Base-by-base conservation (phyloP, 202 grass and related monocot genomes). In the Setaria italica region DNA sequence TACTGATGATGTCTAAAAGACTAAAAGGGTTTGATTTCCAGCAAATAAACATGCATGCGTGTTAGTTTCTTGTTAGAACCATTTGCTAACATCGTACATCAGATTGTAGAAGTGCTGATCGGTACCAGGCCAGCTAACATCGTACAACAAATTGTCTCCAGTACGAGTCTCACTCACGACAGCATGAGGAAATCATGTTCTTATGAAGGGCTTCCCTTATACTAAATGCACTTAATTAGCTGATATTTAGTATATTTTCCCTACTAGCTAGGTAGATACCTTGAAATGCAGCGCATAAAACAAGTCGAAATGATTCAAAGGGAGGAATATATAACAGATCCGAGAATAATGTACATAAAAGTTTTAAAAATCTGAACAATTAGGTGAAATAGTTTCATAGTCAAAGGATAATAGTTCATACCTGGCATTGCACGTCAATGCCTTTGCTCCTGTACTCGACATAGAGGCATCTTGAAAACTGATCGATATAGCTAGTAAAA, bases 401-500 rank as follows among this genome's bases (percentile, higher is more conserved):
- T 19, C 11, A 81, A 69, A 43, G 74, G 25, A 81, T 20, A 41
- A 49, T 70, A 78, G 77, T 78, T 75, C 11, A 30, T 89, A 95
- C 95, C 93, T 98, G 95, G 64, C 95, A 95, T 59, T 98, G 96
- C 76, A 98, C 88, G 84, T 98, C 93, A n/a, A 98, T 98, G 66
- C 96, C 95, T 89, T 91, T 95, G 91, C 84, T 80, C 82, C 89
- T 94, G 60, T 98, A 98, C 84, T 95, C 93, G 2, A 94, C 93
- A 70, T 90, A 88, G 2, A 98, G 93, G 77, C 85, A 88, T 85
- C 93, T 90, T 0, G 90, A 95, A 82, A 95, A 98, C 76, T 98
- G 90, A 63, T 98, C 93, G 0, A 95, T n/a, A 15, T 94, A 98
- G 49, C 90, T 95, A 76, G 84, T 14, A 85, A 78, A 79, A 2